Conservation (phyloP, 306 rosid species). For the Betula pendula region DNA sequence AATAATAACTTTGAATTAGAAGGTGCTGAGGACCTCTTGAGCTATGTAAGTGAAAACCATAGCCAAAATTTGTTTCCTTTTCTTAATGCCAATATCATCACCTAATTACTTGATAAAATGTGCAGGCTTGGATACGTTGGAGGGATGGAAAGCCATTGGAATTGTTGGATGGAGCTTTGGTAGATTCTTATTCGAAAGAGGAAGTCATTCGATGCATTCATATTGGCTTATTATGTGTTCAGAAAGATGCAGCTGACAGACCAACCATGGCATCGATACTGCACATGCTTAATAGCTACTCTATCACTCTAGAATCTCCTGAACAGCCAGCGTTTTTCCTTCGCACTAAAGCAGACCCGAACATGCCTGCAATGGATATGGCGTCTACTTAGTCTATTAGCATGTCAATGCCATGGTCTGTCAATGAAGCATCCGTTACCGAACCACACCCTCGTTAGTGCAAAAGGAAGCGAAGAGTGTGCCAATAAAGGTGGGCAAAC, state of each 20-base stretch:
- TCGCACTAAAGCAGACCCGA: neutral
- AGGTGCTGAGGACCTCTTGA: constrained; percentile 21
- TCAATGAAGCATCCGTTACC: neutral
- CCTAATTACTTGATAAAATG: neutral
- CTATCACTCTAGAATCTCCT: neutral
- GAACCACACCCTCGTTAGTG: neutral
- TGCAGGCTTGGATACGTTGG: neutral
- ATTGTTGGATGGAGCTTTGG: constrained; percentile 25
- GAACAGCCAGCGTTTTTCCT: neutral
- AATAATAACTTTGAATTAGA: constrained; percentile 21
- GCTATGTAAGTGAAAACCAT: constrained; percentile 16
- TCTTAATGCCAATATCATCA: neutral
- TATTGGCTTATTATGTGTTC: constrained; percentile 35
- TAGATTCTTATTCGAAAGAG: neutral
- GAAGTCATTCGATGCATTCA: constrained; percentile 26
- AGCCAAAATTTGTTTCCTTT: neutral
- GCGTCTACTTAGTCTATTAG: neutral
- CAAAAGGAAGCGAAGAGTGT: too few species aligned
- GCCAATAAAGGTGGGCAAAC: neutral
- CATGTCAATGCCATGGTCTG: neutral
- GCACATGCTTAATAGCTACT: constrained; percentile 3
- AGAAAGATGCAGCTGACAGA: constrained; percentile 27
- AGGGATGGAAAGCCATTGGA: neutral
- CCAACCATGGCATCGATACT: constrained; percentile 33
- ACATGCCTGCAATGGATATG: neutral